Evolutionary conservation across 345 rosid species (phyloP), one percentile per base, ranked within the genome.

Genomic region (Citrus inodora): DNA sequence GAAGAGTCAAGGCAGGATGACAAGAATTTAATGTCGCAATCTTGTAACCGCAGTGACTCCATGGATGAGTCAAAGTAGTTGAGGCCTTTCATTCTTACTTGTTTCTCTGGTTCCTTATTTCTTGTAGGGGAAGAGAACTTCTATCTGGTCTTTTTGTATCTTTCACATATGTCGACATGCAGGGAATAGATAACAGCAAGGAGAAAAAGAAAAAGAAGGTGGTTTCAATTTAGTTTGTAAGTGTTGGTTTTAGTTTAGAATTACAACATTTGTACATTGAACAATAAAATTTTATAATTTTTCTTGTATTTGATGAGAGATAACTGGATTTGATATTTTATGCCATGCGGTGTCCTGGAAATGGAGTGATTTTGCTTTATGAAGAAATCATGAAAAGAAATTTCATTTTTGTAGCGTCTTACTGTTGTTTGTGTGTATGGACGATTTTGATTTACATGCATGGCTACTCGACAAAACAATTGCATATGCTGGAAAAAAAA

Each of bases 1-100:
- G 92, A 85, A 25, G 89, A 81, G 55, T 71, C 86, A 4, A 81
- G 76, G 69, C 80, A 51, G 22, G 88, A 84, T 17, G 87, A 89
- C 71, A 74, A 83, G 82, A 87, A 89, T 79, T 37, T 82, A 67
- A 79, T 69, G 74, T 78, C 88, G 25, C 87, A 80, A 48, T 83
- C 91, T 28, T 84, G 87, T 74, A 80, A 86, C 53, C 74, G 58
- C 16, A 85, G 67, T 14, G 90, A 88, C 27, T 83, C 85, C 46
- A 90, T 90, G 96, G 96, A 92, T 24, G 91, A 90, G 84, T 77
- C 84, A 70, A 77, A 83, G 79, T 89, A 82, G 83, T 13, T 72
- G 76, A 60, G 77, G 63, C 11, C 4, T 33, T 35, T 70, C 32
- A 16, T 5, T 24, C 60, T 30, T 60, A 21, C 30, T 46, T 25